Base-by-base conservation (phyloP, 352 stramenopile genomes). In the Globisporangium cederbergense region DNA sequence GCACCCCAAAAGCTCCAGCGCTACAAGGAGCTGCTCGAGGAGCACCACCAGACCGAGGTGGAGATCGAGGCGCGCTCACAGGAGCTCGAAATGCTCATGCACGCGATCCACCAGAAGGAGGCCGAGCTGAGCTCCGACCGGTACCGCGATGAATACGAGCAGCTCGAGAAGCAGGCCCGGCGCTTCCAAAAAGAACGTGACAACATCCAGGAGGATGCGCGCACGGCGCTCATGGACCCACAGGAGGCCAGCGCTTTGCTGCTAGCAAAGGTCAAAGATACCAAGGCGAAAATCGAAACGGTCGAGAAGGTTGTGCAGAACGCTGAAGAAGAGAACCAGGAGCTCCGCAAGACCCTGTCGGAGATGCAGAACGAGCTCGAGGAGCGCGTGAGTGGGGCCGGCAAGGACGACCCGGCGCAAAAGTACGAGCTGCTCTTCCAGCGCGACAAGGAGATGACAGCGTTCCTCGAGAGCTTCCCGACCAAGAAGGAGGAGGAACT, bases 391-490 rank as follows among this genome's bases (percentile, higher is more conserved):
- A 86, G 83, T 40, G 76, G 83, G 49, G 75, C 74, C 14, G 80
- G 81, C 0, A 83, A 83, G n/a, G 82, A 91, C 55, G 81, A 86
- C 55, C 66, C 68, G 18, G 76, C 74, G 0, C 82, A 93, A 25
- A 97, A 96, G 60, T 95, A 96, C 65, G 91, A 97, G 59, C 73
- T 86, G 30, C 74, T 98, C 28, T 91, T 90, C 67, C 80, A 96
- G 74, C 78, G 88, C 30, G 92, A 98, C 75, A 83, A 93, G 66
- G 90, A 98, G 71, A 97, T 98, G 92, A 97, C 84, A 9, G 50
- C 74, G 28, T 98, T 97, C 64, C 79, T 97, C 2, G 88, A 96
- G 28, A 70, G 67, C 5, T 98, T 95, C 58, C 84, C 92, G 22
- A 71, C 70, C 13, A 90, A 89, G 30, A 91, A 85, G 45, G 77